A percentile compares a stretch with the other conserved stretches of the same genome.
phyloP scores from a whole-genome alignment of 495 filamentous ascomycete genomes.

The Hypomontagnella submonticulosa region DNA sequence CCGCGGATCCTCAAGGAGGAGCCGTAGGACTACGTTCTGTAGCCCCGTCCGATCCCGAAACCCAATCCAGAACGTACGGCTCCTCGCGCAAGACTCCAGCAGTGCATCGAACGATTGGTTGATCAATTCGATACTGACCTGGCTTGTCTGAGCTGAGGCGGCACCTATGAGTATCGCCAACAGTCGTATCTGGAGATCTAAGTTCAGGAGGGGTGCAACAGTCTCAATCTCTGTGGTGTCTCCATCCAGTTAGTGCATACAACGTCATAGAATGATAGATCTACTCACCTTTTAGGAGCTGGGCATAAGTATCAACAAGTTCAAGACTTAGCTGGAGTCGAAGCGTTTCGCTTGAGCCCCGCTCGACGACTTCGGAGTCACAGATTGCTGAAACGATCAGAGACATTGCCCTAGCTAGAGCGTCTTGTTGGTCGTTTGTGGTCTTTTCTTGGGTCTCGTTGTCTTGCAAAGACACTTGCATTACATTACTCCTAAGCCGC shows the following conservation, averaged over 20 bases:
- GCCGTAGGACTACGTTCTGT: constrained; percentile 46
- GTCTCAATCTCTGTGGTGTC: constrained; percentile 37
- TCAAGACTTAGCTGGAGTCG: constrained; percentile 54
- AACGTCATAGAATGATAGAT: background rate
- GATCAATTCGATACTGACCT: constrained; percentile 56
- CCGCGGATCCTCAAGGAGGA: constrained; percentile 58
- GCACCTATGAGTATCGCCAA: constrained; percentile 49
- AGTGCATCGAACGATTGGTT: constrained; percentile 69
- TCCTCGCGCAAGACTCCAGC: constrained; percentile 72
- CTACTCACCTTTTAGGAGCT: constrained; percentile 56
- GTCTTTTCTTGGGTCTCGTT: constrained; percentile 28
- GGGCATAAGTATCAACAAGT: constrained; percentile 55
- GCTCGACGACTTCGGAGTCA: constrained; percentile 53
- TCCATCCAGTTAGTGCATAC: constrained; percentile 21
- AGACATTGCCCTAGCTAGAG: constrained; percentile 52
- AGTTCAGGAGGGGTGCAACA: constrained; percentile 44
- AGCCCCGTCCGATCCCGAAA: constrained; percentile 57
- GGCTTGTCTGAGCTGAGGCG: constrained; percentile 38
- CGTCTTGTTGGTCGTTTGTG: constrained; percentile 38
- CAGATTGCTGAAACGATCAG: constrained; percentile 61
- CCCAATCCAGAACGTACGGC: constrained; percentile 65
- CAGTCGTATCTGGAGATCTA: constrained; percentile 51
- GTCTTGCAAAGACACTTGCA: constrained; percentile 55
- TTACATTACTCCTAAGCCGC: constrained; percentile 44
- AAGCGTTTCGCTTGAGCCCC: constrained; percentile 52